Base-by-base conservation (phyloP, 2,329 filamentous ascomycete species). In the Harringtonia lauricola region DNA sequence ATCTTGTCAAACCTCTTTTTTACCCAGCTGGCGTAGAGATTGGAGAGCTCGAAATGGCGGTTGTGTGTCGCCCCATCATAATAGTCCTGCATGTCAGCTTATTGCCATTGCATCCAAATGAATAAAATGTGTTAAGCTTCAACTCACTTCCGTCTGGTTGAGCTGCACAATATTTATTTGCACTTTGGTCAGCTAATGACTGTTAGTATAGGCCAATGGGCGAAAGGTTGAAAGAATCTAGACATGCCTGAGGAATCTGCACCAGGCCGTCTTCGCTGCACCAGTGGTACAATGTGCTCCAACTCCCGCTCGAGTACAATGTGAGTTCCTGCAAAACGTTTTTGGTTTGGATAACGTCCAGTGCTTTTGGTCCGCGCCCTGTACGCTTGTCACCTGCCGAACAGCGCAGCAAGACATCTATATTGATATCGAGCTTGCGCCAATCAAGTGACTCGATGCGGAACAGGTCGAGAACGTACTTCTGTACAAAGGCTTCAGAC, bases 361-460 rank as follows among this genome's bases (percentile, higher is more conserved):
- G n/a, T 17, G 21, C n/a, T n/a, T n/a, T n/a, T 24, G 17, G n/a
- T n/a, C n/a, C n/a, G n/a, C n/a, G n/a, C n/a, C n/a, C n/a, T n/a
- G 2, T 12, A 8, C 12, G 34, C n/a, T n/a, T n/a, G n/a, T n/a
- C n/a, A n/a, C n/a, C n/a, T n/a, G n/a, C n/a, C n/a, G n/a, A n/a
- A n/a, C n/a, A n/a, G n/a, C n/a, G n/a, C n/a, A n/a, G 8, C 12
- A 42, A 17, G 34, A 37, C 31, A 22, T 33, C 42, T n/a, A 44
- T 35, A 26, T 47, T 42, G 12, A 47, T 41, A 18, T 48, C 43
- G 13, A 43, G 34, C n/a, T 46, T 46, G 21, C 41, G 43, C 47
- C 43, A 48, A 13, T 48, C 47, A 5, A 46, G 34, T 2, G 26
- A 21, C 41, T 48, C 41, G 4, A 48, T 41, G 15, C 21, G 19